phyloP scores from a whole-genome alignment of 371 early-diverging fungal genomes.

The Mortierella sp. region DNA sequence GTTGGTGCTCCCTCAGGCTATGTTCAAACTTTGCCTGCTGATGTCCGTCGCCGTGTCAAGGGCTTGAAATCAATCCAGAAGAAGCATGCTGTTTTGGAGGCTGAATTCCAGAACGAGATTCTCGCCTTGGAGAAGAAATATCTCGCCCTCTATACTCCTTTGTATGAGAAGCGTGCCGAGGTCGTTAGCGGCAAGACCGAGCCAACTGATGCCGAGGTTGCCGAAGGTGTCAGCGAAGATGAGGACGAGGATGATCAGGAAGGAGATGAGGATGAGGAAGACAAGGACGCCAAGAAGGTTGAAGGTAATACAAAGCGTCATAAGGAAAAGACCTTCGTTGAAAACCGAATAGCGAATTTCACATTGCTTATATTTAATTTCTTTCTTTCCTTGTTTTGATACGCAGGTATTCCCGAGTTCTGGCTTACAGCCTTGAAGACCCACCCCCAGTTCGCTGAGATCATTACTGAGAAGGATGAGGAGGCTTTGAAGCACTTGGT shows the following conservation, averaged over 20 bases:
- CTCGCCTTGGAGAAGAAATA: conserved; percentile 95
- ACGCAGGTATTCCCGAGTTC: conserved; percentile 85
- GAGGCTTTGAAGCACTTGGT: conserved; percentile 84
- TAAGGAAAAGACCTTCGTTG: background rate
- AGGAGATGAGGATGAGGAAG: conserved; percentile 58
- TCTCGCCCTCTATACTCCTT: conserved; percentile 80
- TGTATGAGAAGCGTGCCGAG: conserved; percentile 87
- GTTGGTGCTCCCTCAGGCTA: conserved; percentile 85
- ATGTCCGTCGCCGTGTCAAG: conserved; percentile 85
- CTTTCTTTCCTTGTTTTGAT: background rate
- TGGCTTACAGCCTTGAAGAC: conserved; percentile 94
- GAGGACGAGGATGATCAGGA: conserved; percentile 67
- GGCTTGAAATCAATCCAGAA: conserved; percentile 86
- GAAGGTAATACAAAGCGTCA: conserved; percentile 25
- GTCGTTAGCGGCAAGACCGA: conserved; percentile 84
- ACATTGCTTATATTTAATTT: background rate
- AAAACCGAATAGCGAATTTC: background rate
- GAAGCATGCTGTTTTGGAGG: conserved; percentile 84
- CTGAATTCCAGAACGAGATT: conserved; percentile 90
- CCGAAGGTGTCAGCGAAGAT: conserved; percentile 70
- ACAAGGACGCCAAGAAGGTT: conserved; percentile 47
- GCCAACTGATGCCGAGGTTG: conserved; percentile 89
- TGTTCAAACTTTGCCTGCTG: conserved; percentile 75
- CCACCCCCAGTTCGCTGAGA: conserved; percentile 81
- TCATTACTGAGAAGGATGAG: conserved; percentile 92